Conservation (phyloP, 768 basidiomycete species). For the Lactifluus rugatus region DNA sequence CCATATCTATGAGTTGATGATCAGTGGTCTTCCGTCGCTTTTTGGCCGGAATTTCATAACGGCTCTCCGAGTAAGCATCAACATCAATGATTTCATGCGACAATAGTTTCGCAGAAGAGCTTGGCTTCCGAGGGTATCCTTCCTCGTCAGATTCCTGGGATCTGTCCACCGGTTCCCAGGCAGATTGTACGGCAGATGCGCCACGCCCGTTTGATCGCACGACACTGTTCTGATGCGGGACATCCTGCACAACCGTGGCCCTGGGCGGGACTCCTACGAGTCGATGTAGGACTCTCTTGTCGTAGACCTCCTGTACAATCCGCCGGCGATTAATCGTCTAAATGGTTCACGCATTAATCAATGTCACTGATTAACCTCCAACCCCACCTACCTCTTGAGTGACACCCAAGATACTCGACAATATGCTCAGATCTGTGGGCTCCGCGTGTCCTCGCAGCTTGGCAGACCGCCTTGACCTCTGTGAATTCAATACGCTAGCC, state of each 20-base stretch:
- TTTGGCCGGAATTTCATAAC: slow-evolving; percentile 32
- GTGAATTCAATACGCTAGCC: slow-evolving; percentile 51
- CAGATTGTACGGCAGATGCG: slow-evolving; percentile 28
- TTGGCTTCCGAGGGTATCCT: slow-evolving; percentile 1
- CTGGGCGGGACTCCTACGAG: slow-evolving; percentile 37
- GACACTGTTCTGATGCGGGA: neutral
- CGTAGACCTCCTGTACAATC: slow-evolving; percentile 59
- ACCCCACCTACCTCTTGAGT: slow-evolving; percentile 60
- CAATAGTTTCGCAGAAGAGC: neutral
- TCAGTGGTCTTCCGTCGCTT: slow-evolving; percentile 39
- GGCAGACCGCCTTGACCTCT: slow-evolving; percentile 40
- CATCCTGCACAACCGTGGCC: slow-evolving; percentile 9
- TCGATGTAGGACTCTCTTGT: slow-evolving; percentile 47
- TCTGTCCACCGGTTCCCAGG: slow-evolving; percentile 34
- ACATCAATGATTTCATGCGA: slow-evolving; percentile 16
- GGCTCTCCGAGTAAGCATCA: slow-evolving; percentile 38
- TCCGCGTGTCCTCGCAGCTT: slow-evolving; percentile 36
- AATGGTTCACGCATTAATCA: neutral
- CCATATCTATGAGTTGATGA: slow-evolving; percentile 24
- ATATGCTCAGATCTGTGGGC: slow-evolving; percentile 63
- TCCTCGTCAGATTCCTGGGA: slow-evolving; percentile 26
- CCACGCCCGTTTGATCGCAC: slow-evolving; percentile 6
- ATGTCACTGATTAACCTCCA: neutral
- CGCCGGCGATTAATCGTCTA: slow-evolving; percentile 70
- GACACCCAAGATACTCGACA: slow-evolving; percentile 71